Percentiles rank a stretch among this genome's conserved stretches.
phyloP scores from a whole-genome alignment of 2,329 filamentous ascomycete genomes.

The Talaromyces albobiverticillius region DNA sequence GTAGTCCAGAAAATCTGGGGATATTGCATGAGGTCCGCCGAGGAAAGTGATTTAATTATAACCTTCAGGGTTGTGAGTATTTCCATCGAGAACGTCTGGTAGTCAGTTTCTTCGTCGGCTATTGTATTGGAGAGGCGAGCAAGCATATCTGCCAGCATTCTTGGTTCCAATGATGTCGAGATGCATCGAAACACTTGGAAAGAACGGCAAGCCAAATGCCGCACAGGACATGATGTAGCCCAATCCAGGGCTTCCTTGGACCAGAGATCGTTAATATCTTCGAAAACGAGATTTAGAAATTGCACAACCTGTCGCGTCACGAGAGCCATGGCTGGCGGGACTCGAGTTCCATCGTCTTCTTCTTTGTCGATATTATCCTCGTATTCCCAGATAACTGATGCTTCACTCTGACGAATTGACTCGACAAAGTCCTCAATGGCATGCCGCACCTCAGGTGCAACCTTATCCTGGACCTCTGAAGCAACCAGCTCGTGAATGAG shows the following conservation, averaged over 20 bases:
- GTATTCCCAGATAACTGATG: conserved; percentile 87
- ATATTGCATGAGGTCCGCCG: conserved; percentile 77
- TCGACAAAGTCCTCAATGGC: conserved; percentile 87
- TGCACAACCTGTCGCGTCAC: conserved; percentile 78
- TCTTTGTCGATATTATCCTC: conserved; percentile 82
- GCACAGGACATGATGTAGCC: conserved; percentile 94
- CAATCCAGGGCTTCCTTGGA: conserved; percentile 84
- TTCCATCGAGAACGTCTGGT: conserved; percentile 96
- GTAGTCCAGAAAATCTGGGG: conserved; percentile 98
- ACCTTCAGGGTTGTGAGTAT: conserved; percentile 92
- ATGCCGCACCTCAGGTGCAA: conserved; percentile 63
- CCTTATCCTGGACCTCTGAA: conserved; percentile 71
- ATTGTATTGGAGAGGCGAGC: conserved; percentile 94
- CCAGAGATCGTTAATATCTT: conserved; percentile 87
- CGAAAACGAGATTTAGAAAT: conserved; percentile 81
- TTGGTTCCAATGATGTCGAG: conserved; percentile 81
- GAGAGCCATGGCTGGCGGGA: conserved; percentile 82
- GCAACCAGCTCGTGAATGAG: conserved; percentile 95
- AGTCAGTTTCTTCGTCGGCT: conserved; percentile 88
- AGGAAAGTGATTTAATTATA: conserved; percentile 79
- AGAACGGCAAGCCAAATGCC: conserved; percentile 91
- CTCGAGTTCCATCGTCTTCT: conserved; percentile 71
- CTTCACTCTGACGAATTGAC: conserved; percentile 77
- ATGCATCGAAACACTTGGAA: conserved; percentile 98
- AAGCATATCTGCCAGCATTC: conserved; percentile 96